A percentile compares a stretch with the other conserved stretches of the same genome.
Conservation (phyloP, 192 early-diverging fungal genomes). For the Coemansia furcata region DNA sequence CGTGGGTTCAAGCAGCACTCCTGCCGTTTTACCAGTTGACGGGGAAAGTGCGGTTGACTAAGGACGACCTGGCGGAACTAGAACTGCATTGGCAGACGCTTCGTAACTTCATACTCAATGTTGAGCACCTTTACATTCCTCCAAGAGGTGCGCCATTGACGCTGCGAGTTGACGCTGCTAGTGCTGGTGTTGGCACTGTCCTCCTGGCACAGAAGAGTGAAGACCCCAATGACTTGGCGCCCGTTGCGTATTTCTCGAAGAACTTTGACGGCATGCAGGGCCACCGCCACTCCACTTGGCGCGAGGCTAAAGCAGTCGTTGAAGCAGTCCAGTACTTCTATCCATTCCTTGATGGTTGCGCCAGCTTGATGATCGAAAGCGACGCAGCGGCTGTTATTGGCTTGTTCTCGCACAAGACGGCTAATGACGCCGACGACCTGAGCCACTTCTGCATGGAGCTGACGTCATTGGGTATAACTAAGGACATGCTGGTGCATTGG, state of each 20-base stretch:
- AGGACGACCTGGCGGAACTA: conserved; percentile 3
- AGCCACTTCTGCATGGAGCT: conserved; percentile 1
- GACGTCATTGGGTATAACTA: not conserved
- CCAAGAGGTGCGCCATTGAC: conserved; percentile 1
- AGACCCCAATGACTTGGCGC: not conserved
- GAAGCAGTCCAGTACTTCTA: conserved; percentile 20
- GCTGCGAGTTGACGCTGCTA: conserved; percentile 11
- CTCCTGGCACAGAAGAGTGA: no score
- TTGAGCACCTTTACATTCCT: conserved; percentile 13
- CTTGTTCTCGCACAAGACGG: not conserved
- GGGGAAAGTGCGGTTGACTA: not conserved
- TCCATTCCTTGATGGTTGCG: conserved; percentile 17
- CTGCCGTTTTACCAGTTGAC: conserved; percentile 14
- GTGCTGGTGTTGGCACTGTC: no score
- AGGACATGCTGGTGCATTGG: conserved; percentile 4
- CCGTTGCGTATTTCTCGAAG: conserved; percentile 29
- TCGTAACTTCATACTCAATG: not conserved
- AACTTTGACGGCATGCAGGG: conserved; percentile 24
- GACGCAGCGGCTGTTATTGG: conserved; percentile 5
- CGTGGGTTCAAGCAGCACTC: conserved; percentile 10
- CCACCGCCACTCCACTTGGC: conserved; percentile 7
- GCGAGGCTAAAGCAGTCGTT: conserved; percentile 14
- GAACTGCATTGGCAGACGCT: conserved; percentile 4
- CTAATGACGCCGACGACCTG: not conserved
- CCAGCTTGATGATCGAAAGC: conserved; percentile 17